Evolutionary conservation across 2,329 filamentous ascomycete species (phyloP), one percentile per base, ranked within the genome.

Genomic region (Decorospora gaudefroyi): DNA sequence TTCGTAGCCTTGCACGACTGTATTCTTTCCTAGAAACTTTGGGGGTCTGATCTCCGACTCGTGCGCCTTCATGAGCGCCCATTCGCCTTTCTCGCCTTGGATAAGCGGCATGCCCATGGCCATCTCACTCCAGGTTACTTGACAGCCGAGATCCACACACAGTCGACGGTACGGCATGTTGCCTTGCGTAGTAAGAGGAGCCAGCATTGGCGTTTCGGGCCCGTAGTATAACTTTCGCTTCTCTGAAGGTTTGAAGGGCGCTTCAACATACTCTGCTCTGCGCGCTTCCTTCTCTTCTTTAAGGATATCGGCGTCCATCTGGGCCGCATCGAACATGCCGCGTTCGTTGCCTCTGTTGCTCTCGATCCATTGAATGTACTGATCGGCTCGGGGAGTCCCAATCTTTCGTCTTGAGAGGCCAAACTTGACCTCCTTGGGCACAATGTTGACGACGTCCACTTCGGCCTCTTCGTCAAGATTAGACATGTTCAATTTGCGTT

Each of bases 61-160:
- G 66, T 99, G 93, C 3, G 89, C 89, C 71, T 93, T 95, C 78
- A 97, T 83, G 42, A 99, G 77, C 13, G 93, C 90, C 93, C 93
- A 99, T 74, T 99, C 93, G 1, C 85, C 80, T 72, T 92, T 95
- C 53, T 87, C 83, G 23, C 93, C 93, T 70, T 96, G 90, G 4
- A 99, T 79, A 28, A 99, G 74, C 7, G 92, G 91, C 70, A 95
- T 76, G 18, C 89, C 85, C 81, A 99, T 88, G 3, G 92, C 93
- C 93, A 99, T 99, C 72, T 99, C 93, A 0, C 92, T 97, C 76
- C 96, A 99, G 0, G 93, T 99, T 34, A 95, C 78, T 65, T 96
- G 87, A 18, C 90, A 91, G 23, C 93, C 93, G 16, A 97, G 80
- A 42, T 91, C 87, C 9, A 90, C 85, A 64, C 91, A 96, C 19